phyloP scores from a whole-genome alignment of 2,329 filamentous ascomycete genomes.

The Aspergillus sp. region DNA sequence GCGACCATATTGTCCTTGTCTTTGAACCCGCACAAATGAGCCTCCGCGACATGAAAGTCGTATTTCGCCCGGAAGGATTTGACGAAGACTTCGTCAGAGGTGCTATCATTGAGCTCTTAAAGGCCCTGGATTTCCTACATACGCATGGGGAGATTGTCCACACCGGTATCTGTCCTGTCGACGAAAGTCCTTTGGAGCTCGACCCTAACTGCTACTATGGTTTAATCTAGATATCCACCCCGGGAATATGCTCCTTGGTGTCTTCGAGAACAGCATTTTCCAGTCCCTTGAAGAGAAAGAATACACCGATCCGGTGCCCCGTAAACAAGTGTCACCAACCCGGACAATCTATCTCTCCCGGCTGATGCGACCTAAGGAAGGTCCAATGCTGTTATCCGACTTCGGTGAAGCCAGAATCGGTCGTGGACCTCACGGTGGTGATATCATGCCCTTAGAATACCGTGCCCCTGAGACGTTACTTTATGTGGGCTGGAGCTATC shows the following conservation, averaged over 20 bases:
- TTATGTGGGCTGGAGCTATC: slow-evolving; percentile 29
- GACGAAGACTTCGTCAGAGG: slow-evolving; percentile 18
- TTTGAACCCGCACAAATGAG: slow-evolving; percentile 28
- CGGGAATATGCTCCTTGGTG: slow-evolving; percentile 31
- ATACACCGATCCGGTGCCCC: slow-evolving; percentile 24
- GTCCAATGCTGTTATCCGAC: slow-evolving; percentile 28
- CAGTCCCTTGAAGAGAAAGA: slow-evolving; percentile 27
- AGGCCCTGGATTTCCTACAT: slow-evolving; percentile 32
- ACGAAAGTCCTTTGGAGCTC: neutral
- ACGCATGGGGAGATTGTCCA: slow-evolving; percentile 24
- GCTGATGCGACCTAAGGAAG: slow-evolving; percentile 23
- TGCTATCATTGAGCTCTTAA: slow-evolving; percentile 23
- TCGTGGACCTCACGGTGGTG: slow-evolving; percentile 19
- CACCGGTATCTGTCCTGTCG: slow-evolving; percentile 20
- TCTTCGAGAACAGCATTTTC: slow-evolving; percentile 27
- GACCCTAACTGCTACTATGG: neutral
- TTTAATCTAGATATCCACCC: slow-evolving; percentile 28
- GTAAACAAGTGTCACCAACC: slow-evolving; percentile 36
- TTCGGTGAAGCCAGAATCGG: slow-evolving; percentile 31
- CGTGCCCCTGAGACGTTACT: slow-evolving; percentile 30
- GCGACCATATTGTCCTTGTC: slow-evolving; percentile 28
- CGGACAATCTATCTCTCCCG: slow-evolving; percentile 31
- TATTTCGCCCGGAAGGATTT: slow-evolving; percentile 19
- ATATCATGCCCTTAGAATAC: slow-evolving; percentile 29
- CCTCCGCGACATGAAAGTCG: slow-evolving; percentile 19